Evolutionary conservation across 2,329 filamentous ascomycete species (phyloP), one percentile per base, ranked within the genome.

Genomic region (Fusarium irregulare): DNA sequence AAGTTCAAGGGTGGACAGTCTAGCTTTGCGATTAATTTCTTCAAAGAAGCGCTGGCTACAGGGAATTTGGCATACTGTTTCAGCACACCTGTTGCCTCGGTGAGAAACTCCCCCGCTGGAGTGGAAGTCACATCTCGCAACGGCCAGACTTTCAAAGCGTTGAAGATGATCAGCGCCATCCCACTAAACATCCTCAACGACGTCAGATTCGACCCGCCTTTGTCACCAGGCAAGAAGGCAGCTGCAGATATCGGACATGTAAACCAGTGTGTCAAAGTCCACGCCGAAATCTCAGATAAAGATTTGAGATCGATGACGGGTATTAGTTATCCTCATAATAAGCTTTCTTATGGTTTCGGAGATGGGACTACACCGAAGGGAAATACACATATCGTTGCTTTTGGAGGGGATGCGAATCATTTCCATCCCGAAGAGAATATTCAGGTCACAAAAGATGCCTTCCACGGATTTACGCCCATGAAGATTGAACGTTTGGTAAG

Each of bases 311-410:
- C 82, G 0, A 83, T 80, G 77, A 81, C 79, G 0, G 80, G 81
- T 4, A 78, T 84, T 4, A 79, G 78, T 13, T 84, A 82, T 57
- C 82, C 83, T 0, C 72, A 79, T 13, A 84, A 83, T 20, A 77
- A 79, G 18, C 76, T 86, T 1, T 76, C 78, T 6, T 85, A 82
- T 47, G 80, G 77, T 0, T 79, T 84, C 8, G 84, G 80, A 0
- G 83, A 86, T 57, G 83, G 84, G 0, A 79, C 76, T 0, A 83
- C 82, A 0, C 80, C 81, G 0, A 78, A 78, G 1, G 83, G 83
- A 0, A 84, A 85, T 41, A 84, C 83, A 0, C 84, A 86, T 37
- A 73, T 85, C 2, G 84, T 86, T 1, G 78, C 78, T 3, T 85
- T 86, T 53, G 83, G 84, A 1, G 80, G 79, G 0, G 68, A 78